Percentiles rank a stretch among this genome's conserved stretches.
phyloP scores from a whole-genome alignment of 768 basidiomycete species.

The Kwoniella pini region DNA sequence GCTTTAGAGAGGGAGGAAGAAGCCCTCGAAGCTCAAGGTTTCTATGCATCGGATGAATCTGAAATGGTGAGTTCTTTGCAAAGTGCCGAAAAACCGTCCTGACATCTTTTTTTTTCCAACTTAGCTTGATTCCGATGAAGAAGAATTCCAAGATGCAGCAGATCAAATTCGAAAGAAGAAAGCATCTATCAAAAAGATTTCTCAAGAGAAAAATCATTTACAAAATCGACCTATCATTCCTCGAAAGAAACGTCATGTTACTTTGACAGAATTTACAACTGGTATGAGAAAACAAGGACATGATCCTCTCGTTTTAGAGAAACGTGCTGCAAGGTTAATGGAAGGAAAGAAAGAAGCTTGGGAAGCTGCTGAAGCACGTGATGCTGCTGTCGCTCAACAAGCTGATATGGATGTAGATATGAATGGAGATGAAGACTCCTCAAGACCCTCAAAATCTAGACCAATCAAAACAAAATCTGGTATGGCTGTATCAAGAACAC shows the following conservation, averaged over 20 bases:
- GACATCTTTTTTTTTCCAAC: not conserved
- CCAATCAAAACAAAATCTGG: slow-evolving; percentile 58
- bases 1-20: slow-evolving; percentile 97
- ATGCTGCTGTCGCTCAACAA: slow-evolving; percentile 38
- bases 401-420: slow-evolving; percentile 65
- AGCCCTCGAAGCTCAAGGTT: slow-evolving; percentile 87
- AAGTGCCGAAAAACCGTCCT: no score
- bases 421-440: slow-evolving; percentile 19
- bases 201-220: slow-evolving; percentile 78
- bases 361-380: slow-evolving; percentile 61
- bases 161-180: slow-evolving; percentile 63
- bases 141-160: slow-evolving; percentile 65
- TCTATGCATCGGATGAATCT: slow-evolving; percentile 80
- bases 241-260: slow-evolving; percentile 65
- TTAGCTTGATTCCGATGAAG: slow-evolving; percentile 66
- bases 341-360: slow-evolving; percentile 58
- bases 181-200: slow-evolving; percentile 63
- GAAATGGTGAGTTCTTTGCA: slow-evolving; percentile 69
- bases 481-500: slow-evolving; percentile 58
- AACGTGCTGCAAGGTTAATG: slow-evolving; percentile 77
- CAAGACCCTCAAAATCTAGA: slow-evolving; percentile 1
- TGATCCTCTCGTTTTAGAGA: slow-evolving; percentile 82
- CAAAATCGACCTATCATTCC: slow-evolving; percentile 81
- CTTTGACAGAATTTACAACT: slow-evolving; percentile 71
- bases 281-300: slow-evolving; percentile 84